Conservation (phyloP, 2,329 filamentous ascomycete species). For the Penicillium sp. region DNA sequence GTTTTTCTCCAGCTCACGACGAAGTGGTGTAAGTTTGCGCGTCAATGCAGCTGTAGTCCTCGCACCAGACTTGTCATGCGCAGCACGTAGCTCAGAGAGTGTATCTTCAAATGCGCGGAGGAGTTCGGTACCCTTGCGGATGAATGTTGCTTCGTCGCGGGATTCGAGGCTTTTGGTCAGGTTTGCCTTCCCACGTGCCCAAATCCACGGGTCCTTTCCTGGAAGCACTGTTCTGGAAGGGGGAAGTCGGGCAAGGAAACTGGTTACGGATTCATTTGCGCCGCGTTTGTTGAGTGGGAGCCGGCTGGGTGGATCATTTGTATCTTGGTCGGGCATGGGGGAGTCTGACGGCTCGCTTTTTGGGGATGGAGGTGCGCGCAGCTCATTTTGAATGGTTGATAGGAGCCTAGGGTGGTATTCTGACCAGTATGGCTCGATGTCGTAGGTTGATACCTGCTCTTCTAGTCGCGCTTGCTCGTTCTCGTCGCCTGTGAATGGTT, state of each 20-base stretch:
- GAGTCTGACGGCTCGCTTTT: background rate
- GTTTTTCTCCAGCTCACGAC: slow-evolving; percentile 49
- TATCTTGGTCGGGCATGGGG: background rate
- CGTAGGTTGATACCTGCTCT: slow-evolving; percentile 52
- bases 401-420: slow-evolving; percentile 30
- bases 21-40: slow-evolving; percentile 42
- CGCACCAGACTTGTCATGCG: slow-evolving; percentile 45
- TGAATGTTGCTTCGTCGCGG: slow-evolving; percentile 52
- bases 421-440: slow-evolving; percentile 54
- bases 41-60: slow-evolving; percentile 34
- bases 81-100: slow-evolving; percentile 51
- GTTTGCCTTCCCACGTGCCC: slow-evolving; percentile 61
- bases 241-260: slow-evolving; percentile 68
- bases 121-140: slow-evolving; percentile 56
- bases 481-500: slow-evolving; percentile 53
- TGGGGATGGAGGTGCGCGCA: background rate
- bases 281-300: slow-evolving; percentile 15
- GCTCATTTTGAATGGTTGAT: slow-evolving; percentile 33
- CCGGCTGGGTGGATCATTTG: background rate
- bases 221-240: slow-evolving; percentile 60
- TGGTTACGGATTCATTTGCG: slow-evolving; percentile 60
- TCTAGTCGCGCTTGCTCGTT: slow-evolving; percentile 51
- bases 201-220: slow-evolving; percentile 66
- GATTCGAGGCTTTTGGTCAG: slow-evolving; percentile 31
- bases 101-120: slow-evolving; percentile 51